Evolutionary conservation across 805 yeast genomes (phyloP), one percentile per base, ranked within the genome.

Genomic region (Metschnikowia arizonensis): DNA sequence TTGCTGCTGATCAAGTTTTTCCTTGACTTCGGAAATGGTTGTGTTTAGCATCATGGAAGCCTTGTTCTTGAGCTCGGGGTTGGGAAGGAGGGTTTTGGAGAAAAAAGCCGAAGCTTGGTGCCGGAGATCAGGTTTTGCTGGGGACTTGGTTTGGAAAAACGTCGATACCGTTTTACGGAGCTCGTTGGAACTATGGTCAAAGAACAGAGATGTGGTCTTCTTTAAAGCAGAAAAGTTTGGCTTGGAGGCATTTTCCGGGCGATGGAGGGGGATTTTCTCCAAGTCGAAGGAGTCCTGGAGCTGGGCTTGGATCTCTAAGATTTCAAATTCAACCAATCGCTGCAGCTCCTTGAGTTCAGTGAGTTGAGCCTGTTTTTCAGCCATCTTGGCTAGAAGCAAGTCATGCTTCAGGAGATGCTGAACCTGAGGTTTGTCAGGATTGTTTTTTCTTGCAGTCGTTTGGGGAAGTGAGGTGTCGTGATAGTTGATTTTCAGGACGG

Each of bases 341-440:
- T 69, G 56, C 28, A 68, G 67, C n/a, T 66, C 61, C 53, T 73
- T 76, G 46, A 77, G 57, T 40, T 79, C 83, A 14, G 69, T 49
- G 7, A 81, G 70, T 45, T 72, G 72, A 48, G 81, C 68, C 54
- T 80, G 83, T 55, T 81, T 81, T 2, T 72, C 54, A 0, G 85
- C 80, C 45, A 61, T 65, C 30, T 49, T 44, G 4, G 59, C 52
- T 6, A 64, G 42, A 10, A 37, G 40, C n/a, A 24, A 33, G 5
- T 37, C 40, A 3, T 26, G 29, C 30, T 14, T 18, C 33, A 15
- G 32, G 24, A 25, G 18, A 10, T 32, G n/a, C 8, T 10, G 23
- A 2, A 3, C 11, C 24, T 9, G 34, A 11, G 12, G 12, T 9
- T 12, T 15, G 33, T 15, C 17, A 17, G 29, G 9, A 26, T 26